Base-by-base conservation (phyloP, 208 protist species). In the Leishmania guyanensis region DNA sequence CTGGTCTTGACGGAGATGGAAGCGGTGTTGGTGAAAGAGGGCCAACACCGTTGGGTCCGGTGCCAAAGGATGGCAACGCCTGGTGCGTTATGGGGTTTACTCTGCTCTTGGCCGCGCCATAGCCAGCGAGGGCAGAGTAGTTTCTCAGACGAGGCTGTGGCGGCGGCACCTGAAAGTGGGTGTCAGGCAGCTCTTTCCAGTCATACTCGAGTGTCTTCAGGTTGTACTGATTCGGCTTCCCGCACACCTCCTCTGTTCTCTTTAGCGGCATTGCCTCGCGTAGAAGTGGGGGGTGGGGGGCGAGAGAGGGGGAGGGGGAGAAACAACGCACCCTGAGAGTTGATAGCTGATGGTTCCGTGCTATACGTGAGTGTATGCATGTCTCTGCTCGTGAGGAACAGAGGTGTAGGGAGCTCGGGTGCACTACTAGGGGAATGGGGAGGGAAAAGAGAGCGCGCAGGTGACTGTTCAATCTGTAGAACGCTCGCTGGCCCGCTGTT, bases 161-260 rank as follows among this genome's bases (percentile, higher is more conserved):
- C 62, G 56, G 54, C 2, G 74, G 72, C 5, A 91, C 16, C 10
- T 80, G 56, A 71, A 91, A 75, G 74, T 94, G 87, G 26, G 80
- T 88, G 75, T 96, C 86, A 4, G 93, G 90, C 3, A 96, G 85
- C 76, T 92, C 84, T 50, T 78, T 85, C 91, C 93, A 94, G 79
- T 96, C 82, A 68, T 94, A 96, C 77, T 96, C 84, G 22, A 88
- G 83, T 4, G 93, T 96, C n/a, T 90, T 78, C 43, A 93, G 72
- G 71, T 96, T 92, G 83, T 96, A 96, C 74, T 94, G 90, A 14
- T 90, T 96, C 0, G 91, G 91, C 83, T 96, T 96, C 8, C 91
- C 93, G 78, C 89, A 92, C 20, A 96, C 90, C 79, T 96, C 89
- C 69, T 94, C 81, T 26, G 89, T 90, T 70, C 88, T 92, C 66